Evolutionary conservation across 768 basidiomycete genomes (phyloP), one percentile per base, ranked within the genome.

Genomic region (Boletus reticuloceps): DNA sequence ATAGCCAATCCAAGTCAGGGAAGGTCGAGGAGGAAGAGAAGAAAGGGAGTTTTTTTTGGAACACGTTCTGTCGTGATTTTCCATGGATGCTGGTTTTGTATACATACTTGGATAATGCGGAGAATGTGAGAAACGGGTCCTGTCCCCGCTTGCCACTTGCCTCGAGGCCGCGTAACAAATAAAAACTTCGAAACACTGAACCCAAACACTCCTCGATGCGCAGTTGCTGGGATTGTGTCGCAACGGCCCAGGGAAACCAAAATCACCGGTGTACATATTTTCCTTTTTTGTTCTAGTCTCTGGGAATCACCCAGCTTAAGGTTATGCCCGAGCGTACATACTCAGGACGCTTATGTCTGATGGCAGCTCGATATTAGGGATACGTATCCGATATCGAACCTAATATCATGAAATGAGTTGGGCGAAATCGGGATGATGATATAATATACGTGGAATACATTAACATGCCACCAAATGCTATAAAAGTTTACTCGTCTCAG

Each of bases 91-190:
- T 41, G 38, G 47, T 42, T 38, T 62, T 60, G 60, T 63, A 58
- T 67, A 64, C 64, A 57, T 59, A 69, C 67, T 58, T 43, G 59
- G 60, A 56, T 69, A 69, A 64, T 71, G 66, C 58, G 54, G 62
- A 60, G 51, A 58, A 54, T 20, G 42, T 44, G 58, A 20, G 38
- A 53, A 57, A 38, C 12, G n/a, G 36, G 11, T 29, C 25, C 53
- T 43, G 36, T 29, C 42, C 43, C 9, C 50, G 59, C 53, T 55
- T 50, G n/a, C 17, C 16, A 37, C 34, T 53, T 25, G 68, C 70
- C 68, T 70, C 70, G 70, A 68, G 68, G 70, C 55, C 46, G 52
- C 50, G 41, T 63, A 54, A 34, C 42, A 64, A 50, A 50, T 1
- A 49, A 52, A 50, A 62, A 45, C 37, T 32, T n/a, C 13, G 17